Base-by-base conservation (phyloP, 1,284 basidiomycete species). In the Puccinia hordei region DNA sequence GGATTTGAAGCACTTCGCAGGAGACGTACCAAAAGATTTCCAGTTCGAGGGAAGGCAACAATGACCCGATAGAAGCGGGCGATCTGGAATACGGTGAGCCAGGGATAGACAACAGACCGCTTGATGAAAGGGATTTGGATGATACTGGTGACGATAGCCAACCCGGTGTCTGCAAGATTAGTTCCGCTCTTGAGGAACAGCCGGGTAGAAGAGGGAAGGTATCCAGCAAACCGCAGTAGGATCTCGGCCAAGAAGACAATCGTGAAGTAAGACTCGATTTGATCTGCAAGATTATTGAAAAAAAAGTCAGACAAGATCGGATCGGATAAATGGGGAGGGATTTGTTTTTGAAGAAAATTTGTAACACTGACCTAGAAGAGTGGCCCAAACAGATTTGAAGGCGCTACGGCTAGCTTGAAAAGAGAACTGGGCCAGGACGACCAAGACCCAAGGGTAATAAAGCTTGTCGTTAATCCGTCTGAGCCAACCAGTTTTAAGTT, bases 61-160 rank as follows among this genome's bases (percentile, higher is more conserved):
- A 98, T 95, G 46, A 98, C 93, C 0, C 96, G 89, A 86, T 99
- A 98, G 87, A 98, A 98, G 82, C 96, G 89, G 82, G 89, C 88
- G 8, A 98, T 87, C 85, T 95, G 93, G 84, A 98, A 93, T 57
- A 93, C 89, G 1, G 94, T 97, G 82, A 98, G 89, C 96, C 96
- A 99, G 0, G 91, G 89, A 84, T 97, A 97, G 8, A 91, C 91
- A 41, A 89, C 82, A 74, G 89, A 88, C n/a, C 22, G 61, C 74
- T 84, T 83, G 53, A 98, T 91, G 15, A 85, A 88, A 0, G 96
- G 95, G 57, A 98, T 91, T 85, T 97, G 93, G 49, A 97, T 94
- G 84, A 97, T 87, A 55, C 88, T 91, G 8, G 91, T 91, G 0
- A 89, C 89, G 68, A 97, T 85, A 0, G 92, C 94, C n/a, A 99